Conservation (phyloP, 352 stramenopile genomes). For the Phytopythium vexans region DNA sequence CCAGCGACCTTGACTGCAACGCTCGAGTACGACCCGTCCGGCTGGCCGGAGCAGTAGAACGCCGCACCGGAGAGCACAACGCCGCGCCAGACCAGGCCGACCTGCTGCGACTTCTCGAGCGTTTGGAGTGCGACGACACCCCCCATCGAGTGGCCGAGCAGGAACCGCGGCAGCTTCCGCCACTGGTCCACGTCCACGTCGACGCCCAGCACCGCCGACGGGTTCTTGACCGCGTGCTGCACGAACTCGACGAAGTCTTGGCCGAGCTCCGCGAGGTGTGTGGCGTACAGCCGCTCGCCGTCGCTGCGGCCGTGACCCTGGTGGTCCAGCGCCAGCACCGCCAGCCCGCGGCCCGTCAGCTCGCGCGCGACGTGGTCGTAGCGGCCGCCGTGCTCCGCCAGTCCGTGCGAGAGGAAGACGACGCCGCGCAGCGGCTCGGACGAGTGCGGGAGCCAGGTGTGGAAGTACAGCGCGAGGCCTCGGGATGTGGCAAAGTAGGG, state of each 20-base stretch:
- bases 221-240: slow-evolving; percentile 28
- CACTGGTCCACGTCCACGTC: slow-evolving; percentile 18
- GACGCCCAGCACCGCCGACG: slow-evolving; percentile 14
- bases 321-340: slow-evolving; percentile 58
- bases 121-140: slow-evolving; percentile 33
- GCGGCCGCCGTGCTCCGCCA: slow-evolving; percentile 46
- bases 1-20: slow-evolving; percentile 19
- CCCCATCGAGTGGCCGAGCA: slow-evolving; percentile 60
- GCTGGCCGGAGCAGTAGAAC: slow-evolving; percentile 25
- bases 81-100: slow-evolving; percentile 27
- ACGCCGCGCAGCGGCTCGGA: slow-evolving; percentile 21
- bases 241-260: slow-evolving; percentile 60
- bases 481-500: slow-evolving; percentile 33
- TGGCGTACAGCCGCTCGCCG: slow-evolving; percentile 50
- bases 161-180: slow-evolving; percentile 41
- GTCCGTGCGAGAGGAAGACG: slow-evolving; percentile 53
- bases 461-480: slow-evolving; percentile 38
- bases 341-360: slow-evolving; percentile 31
- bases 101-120: slow-evolving; percentile 10
- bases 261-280: slow-evolving; percentile 35
- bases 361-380: slow-evolving; percentile 48
- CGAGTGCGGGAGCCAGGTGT: slow-evolving; percentile 37
- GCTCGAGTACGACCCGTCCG: slow-evolving; percentile 5
- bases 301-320: slow-evolving; percentile 60
- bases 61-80: slow-evolving; percentile 36